Evolutionary conservation across 441 rosid genomes (phyloP), one percentile per base, ranked within the genome.

Genomic region (Omphalea diandra): DNA sequence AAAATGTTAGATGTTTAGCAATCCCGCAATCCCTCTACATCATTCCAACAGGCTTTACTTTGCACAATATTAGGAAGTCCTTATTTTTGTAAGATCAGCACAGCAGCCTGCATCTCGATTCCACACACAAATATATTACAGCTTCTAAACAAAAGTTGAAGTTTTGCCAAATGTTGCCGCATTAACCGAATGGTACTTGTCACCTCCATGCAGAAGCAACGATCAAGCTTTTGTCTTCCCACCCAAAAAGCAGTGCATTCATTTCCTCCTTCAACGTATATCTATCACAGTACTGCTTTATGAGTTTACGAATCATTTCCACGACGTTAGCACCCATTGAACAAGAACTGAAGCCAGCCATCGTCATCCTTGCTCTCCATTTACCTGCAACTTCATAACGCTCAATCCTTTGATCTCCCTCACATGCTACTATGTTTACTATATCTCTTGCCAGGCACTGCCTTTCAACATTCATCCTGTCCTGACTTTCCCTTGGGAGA

Each of bases 371-470:
- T 7, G 95, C 95, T 65, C 97, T 85, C 99, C 99, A 95, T 78
- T 95, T 95, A 56, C 98, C 97, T 0, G 99, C 98, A 67, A 84
- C 91, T 68, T 95, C 99, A 4, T 87, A 95, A 20, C 98, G 83
- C 67, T 95, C 99, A 0, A 95, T 91, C 68, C 99, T 83, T 69
- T 93, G 98, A 78, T 93, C 97, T 44, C 99, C 99, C 73, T 95
- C 99, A 0, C 99, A 95, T 2, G 99, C 99, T 35, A 95, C 86
- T 12, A 95, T 80, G 79, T 95, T 95, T 18, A 95, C 96, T 53
- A 93, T 95, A 73, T 95, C 99, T 32, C 97, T 81, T n/a, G 99
- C 99, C 63, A 95, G 88, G 73, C 99, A 95, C 64, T 95, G 99
- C 63, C 82, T 89, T 75, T 95, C 99, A 11, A 93, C 98, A 52